Evolutionary conservation across 257 asterid species (phyloP), one percentile per base, ranked within the genome.

Genomic region (Petunia secreta): DNA sequence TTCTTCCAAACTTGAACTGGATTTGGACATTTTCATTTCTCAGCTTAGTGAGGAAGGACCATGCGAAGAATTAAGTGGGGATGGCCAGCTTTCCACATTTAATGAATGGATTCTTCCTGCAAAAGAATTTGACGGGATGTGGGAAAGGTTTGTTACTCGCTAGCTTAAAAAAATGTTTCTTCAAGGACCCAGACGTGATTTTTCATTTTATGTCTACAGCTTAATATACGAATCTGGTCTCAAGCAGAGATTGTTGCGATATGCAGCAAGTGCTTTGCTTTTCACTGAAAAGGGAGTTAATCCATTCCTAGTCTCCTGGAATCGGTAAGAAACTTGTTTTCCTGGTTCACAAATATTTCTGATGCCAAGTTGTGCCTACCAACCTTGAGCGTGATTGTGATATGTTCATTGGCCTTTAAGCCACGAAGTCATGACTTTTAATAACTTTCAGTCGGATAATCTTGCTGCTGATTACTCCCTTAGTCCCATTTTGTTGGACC

Each of bases 11-110:
- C 50, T 73, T 50, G 77, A 52, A 48, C 10, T 50, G 50, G 63
- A 73, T 10, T 36, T 52, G 78, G 34, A 50, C 62, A 73, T 86
- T 80, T 79, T 59, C 57, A 58, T 64, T 80, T 74, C 80, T 71
- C 94, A 96, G 98, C 96, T 94, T 74, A 96, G 93, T 83, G 98
- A 96, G 85, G 99, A 96, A 88, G 99, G 99, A 73, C 98, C 99
- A 16, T 92, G 98, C 34, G 99, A 96, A 87, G 99, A 96, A 78
- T 84, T 94, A 82, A 89, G 88, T 85, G 88, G 85, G 82, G 92
- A 94, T 79, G 97, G 98, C 43, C 95, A 92, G 88, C 92, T 89
- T 83, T 91, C 97, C 64, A 96, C 97, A 83, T 96, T 96, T 85
- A 91, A 89, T 81, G 99, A 96, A 86, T 96, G 98, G 98, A 89